Evolutionary conservation across 176 grass and related monocot species (phyloP), one percentile per base, ranked within the genome.

Genomic region (Alopecurus myosuroides): DNA sequence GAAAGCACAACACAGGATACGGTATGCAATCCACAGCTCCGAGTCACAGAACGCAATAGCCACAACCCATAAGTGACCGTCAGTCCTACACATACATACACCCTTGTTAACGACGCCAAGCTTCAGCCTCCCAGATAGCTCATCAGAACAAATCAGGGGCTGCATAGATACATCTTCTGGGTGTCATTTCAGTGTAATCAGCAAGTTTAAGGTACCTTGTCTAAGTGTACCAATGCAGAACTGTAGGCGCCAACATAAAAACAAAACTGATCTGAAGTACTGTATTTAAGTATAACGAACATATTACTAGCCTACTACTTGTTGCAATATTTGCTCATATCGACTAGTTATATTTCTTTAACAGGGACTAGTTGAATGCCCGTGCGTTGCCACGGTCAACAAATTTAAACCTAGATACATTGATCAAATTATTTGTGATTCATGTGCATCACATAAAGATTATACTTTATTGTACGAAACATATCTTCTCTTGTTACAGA

Each of bases 181-280:
- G 33, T 31, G 36, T 62, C 62, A 90, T 77, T 63, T 49, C 7
- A 66, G 48, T 39, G 74, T 79, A 45, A 74, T 85, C 70, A 82
- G 66, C 76, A 82, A 76, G 53, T 75, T 68, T 51, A 45, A 39
- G 29, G 20, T 0, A 37, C 13, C 12, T 42, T 63, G 40, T 75
- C 42, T 28, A 84, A 46, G 76, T 42, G 49, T 86, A 84, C n/a
- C 22, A 60, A 67, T 42, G n/a, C 19, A 84, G 4, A 61, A 44
- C 10, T 62, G 28, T 33, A 12, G 23, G 36, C 34, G 31, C 65
- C 28, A 77, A 29, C 42, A 69, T 48, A n/a, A 76, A 62, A 67
- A 19, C n/a, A n/a, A 67, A 39, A 68, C 19, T 20, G 36, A 68
- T 20, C 65, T 37, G 8, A n/a, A n/a, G n/a, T n/a, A n/a, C n/a